Base-by-base conservation (phyloP, 495 filamentous ascomycete genomes). In the Tuber brumale region DNA sequence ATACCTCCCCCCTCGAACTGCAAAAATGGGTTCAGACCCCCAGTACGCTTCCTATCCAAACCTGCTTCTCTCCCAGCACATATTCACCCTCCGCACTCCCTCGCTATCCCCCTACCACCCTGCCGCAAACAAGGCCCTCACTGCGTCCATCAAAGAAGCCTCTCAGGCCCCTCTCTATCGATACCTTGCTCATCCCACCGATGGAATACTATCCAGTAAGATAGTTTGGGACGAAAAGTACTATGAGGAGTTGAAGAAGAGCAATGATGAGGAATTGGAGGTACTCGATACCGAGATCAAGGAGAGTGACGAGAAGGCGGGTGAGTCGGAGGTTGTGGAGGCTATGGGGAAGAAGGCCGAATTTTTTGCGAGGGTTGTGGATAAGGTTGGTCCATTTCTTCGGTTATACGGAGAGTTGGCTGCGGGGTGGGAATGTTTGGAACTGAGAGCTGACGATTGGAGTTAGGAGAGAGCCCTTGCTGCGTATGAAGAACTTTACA, bases 161-260 rank as follows among this genome's bases (percentile, higher is more conserved):
- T 96, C 97, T 86, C 97, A 98, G 93, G 95, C 96, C 51, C 95
- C 95, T 23, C 89, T 98, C 43, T 99, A 99, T 85, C 91, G 93
- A 80, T 93, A 97, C 83, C 90, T 99, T 42, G 96, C 96, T 61
- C 95, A 98, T 84, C 95, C 95, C 19, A 86, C 87, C n/a, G 94
- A 97, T 75, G 95, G 95, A 74, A 91, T 97, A 81, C 86, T 99
- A 70, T 79, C 81, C 1, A 75, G 76, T 45, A 80, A 81, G 77
- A 82, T 82, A 42, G 89, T 93, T 12, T 99, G 95, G 95, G 93
- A 98, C 83, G 94, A 97, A 85, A 84, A 88, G 23, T 85, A 95
- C 69, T 98, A 97, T 83, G 91, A 97, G 80, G 89, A 90, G 82
- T 86, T 98, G 77, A 89, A 92, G 84, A 90, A 90, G 70, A 93